phyloP scores from a whole-genome alignment of 805 yeast genomes.

The Spathaspora hagerdaliae region DNA sequence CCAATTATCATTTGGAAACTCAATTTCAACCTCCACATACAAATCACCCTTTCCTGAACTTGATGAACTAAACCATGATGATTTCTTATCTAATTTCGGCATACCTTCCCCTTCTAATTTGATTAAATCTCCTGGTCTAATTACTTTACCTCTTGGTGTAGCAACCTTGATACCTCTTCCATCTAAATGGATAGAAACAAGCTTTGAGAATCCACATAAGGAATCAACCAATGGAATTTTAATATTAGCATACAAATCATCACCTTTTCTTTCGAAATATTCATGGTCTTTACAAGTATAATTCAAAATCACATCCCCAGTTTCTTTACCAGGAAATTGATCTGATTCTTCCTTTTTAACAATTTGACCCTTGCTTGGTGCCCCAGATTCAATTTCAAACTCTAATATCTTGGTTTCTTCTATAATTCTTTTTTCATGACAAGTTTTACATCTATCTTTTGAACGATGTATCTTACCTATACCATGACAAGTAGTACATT shows the following conservation, averaged over 20 bases:
- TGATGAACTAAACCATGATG: constrained; percentile 26
- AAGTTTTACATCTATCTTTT: constrained; percentile 74
- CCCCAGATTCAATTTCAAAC: constrained; percentile 73
- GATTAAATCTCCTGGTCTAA: constrained; percentile 70
- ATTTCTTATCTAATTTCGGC: constrained; percentile 50
- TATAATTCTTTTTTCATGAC: constrained; percentile 59
- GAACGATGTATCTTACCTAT: constrained; percentile 54
- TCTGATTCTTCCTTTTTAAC: constrained; percentile 71
- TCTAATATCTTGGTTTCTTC: constrained; percentile 72
- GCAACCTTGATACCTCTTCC: constrained; percentile 65
- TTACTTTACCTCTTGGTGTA: constrained; percentile 74
- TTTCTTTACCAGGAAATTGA: constrained; percentile 61
- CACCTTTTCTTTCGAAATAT: constrained; percentile 51
- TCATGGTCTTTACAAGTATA: constrained; percentile 49
- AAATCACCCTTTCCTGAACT: constrained; percentile 55
- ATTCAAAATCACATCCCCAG: constrained; percentile 76
- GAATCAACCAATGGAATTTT: constrained; percentile 74
- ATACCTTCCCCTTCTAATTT: constrained; percentile 74
- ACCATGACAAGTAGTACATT: constrained; percentile 71
- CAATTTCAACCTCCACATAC: constrained; percentile 65
- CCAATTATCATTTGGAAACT: constrained; percentile 86
- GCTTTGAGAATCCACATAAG: constrained; percentile 72
- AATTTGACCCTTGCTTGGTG: constrained; percentile 57
- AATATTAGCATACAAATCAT: constrained; percentile 61
- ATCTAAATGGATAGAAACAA: constrained; percentile 70